Evolutionary conservation across 805 yeast species (phyloP).

Genomic region (Yamadazyma sp.): DNA sequence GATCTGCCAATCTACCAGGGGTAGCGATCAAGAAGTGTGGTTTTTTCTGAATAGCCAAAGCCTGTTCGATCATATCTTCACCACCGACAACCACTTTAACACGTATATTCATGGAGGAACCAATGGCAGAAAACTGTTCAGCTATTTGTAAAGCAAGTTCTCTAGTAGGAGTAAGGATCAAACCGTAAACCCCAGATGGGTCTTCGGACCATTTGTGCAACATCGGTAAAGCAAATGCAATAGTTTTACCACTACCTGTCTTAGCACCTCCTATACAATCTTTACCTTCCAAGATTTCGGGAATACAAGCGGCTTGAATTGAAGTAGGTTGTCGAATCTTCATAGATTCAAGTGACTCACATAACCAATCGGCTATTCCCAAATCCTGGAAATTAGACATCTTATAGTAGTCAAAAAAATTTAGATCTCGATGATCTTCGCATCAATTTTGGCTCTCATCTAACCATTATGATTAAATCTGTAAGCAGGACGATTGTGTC

Average conservation of each 20-base stretch:
- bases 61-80: conserved; percentile 87
- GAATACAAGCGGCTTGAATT: conserved; percentile 87
- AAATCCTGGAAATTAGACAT: conserved; percentile 47
- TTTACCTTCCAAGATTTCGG: conserved; percentile 74
- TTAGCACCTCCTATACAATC: conserved; percentile 98
- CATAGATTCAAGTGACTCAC: conserved; percentile 79
- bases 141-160: conserved; percentile 96
- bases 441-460: background rate
- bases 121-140: conserved; percentile 92
- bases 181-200: conserved; percentile 89
- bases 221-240: conserved; percentile 98
- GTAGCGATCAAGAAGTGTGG: conserved; percentile 97
- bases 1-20: conserved; percentile 95
- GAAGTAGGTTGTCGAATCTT: conserved; percentile 79
- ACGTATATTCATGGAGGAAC: conserved; percentile 82
- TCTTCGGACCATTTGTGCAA: conserved; percentile 91
- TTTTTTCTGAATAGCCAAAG: conserved; percentile 71
- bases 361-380: conserved; percentile 86
- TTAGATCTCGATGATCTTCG: conserved; percentile 6
- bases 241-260: conserved; percentile 97
- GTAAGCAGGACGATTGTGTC: background rate
- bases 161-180: conserved; percentile 87
- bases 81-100: conserved; percentile 93
- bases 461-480: conserved; percentile 1
- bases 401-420: background rate